Percentiles rank a stretch among this genome's conserved stretches.
Conservation (phyloP, 495 filamentous ascomycete genomes). For the Penicillium cataractarum region DNA sequence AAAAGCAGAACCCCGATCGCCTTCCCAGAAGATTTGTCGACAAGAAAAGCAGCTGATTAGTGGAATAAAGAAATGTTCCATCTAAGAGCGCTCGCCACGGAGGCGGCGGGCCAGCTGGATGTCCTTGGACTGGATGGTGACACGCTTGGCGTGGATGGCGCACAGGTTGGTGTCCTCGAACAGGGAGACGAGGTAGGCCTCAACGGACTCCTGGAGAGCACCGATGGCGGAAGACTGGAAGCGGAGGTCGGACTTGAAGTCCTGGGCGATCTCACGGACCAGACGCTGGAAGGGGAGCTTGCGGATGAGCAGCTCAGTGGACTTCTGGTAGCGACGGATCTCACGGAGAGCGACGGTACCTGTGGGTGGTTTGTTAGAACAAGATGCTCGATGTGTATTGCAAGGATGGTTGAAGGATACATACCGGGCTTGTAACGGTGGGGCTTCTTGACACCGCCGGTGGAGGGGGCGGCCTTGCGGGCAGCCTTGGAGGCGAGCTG, state of each 20-base stretch:
- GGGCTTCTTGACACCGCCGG: conserved; percentile 99
- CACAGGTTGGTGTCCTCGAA: conserved; percentile 99
- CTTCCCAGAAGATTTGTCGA: conserved; percentile 43
- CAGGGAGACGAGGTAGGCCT: conserved; percentile 99
- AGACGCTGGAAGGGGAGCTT: conserved; percentile 99
- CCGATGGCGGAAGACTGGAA: conserved; percentile 99
- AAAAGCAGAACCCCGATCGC: conserved; percentile 52
- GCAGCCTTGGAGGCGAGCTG: conserved; percentile 89
- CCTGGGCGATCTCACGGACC: conserved; percentile 99
- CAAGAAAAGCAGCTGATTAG: conserved; percentile 39
- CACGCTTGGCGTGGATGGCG: conserved; percentile 99
- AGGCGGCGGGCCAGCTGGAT: conserved; percentile 97
- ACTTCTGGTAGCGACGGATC: conserved; percentile 99
- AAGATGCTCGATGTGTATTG: conserved; percentile 8
- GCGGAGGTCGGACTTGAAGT: conserved; percentile 99
- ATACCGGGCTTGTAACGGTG: conserved; percentile 99
- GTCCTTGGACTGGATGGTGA: conserved; percentile 93
- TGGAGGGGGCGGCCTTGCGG: conserved; percentile 75
- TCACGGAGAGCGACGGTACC: conserved; percentile 99
- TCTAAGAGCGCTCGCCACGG: conserved; percentile 89
- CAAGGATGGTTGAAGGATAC: conserved; percentile 23
- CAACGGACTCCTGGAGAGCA: conserved; percentile 99
- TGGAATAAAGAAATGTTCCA: conserved; percentile 14
- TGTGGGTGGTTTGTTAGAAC: conserved; percentile 42
- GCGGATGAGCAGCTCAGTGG: conserved; percentile 99